Base-by-base conservation (phyloP, 2,329 filamentous ascomycete genomes). In the Bipolaris bicolor region DNA sequence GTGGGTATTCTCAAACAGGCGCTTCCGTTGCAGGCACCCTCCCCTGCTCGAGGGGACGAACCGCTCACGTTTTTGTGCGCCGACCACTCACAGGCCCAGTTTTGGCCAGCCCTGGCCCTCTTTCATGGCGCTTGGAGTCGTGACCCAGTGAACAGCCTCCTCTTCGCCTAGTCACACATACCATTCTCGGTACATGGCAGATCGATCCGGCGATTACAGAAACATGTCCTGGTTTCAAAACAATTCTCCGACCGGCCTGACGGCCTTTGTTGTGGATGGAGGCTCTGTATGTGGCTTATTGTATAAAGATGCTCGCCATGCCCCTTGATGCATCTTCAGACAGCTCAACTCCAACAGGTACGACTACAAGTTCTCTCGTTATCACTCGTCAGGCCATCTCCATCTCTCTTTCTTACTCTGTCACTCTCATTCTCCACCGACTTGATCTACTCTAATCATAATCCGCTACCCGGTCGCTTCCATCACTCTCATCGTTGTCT, bases 151-250 rank as follows among this genome's bases (percentile, higher is more conserved):
- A 69, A 66, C 60, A 64, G 67, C 63, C 68, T 63, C 63, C 61
- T 61, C 59, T 55, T 65, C 51, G 61, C 58, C 60, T 66, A 68
- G 71, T 74, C 71, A 69, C 65, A 70, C 62, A 61, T 61, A 56
- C 63, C 62, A 60, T 58, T 68, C 69, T 59, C 54, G 71, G 65
- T 55, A 59, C 55, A 62, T 55, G 50, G 63, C 51, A 65, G 62
- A 68, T 69, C 62, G 59, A 68, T 70, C 67, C 67, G 73, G 74
- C 75, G 75, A 75, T 72, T 76, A 75, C 65, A 73, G 71, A 75
- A 75, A 76, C 74, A 66, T 60, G 64, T 66, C 67, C 62, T 64
- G 64, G 74, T 77, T 76, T 76, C 74, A 76, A 64, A 58, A 64
- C 55, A 74, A 72, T 74, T 75, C 72, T 73, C 71, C 71, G 69